Evolutionary conservation across 352 stramenopile species (phyloP).

Genomic region (Pythium insidiosum): DNA sequence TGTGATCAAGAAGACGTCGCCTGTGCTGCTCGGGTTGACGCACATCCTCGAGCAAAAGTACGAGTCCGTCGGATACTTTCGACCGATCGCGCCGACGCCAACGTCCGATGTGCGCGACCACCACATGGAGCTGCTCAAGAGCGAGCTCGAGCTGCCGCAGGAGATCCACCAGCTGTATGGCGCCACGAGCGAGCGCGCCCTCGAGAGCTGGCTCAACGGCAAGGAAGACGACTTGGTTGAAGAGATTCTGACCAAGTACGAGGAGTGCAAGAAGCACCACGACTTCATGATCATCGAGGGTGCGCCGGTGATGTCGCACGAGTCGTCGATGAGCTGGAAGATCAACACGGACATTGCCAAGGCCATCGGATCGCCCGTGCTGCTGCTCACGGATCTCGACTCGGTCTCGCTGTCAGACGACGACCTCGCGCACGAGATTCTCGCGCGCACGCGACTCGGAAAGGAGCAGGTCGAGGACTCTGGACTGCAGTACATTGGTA

Average conservation of each 20-base stretch:
- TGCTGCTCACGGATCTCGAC: constrained; percentile 52
- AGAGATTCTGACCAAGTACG: constrained; percentile 56
- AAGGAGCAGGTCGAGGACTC: constrained; percentile 53
- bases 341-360: constrained; percentile 76
- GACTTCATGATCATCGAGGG: constrained; percentile 84
- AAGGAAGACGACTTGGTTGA: constrained; percentile 63
- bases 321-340: constrained; percentile 71
- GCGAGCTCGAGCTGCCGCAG: constrained; percentile 40
- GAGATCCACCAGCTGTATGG: constrained; percentile 43
- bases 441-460: constrained; percentile 40
- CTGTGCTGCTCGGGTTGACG: constrained; percentile 57
- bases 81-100: constrained; percentile 45
- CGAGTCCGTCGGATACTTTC: constrained; percentile 65
- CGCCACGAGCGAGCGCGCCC: constrained; percentile 42
- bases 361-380: constrained; percentile 47
- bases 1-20: constrained; percentile 48
- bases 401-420: constrained; percentile 17
- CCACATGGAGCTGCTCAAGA: constrained; percentile 64
- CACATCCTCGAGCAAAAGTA: constrained; percentile 73
- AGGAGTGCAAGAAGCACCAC: constrained; percentile 39
- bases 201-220: constrained; percentile 43
- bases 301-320: constrained; percentile 52
- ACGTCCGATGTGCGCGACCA: constrained; percentile 31
- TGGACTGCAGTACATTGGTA: constrained; percentile 59
- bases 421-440: constrained; percentile 37